Base-by-base conservation (phyloP, 2,329 filamentous ascomycete genomes). In the Ophiostoma novo-ulmi region DNA sequence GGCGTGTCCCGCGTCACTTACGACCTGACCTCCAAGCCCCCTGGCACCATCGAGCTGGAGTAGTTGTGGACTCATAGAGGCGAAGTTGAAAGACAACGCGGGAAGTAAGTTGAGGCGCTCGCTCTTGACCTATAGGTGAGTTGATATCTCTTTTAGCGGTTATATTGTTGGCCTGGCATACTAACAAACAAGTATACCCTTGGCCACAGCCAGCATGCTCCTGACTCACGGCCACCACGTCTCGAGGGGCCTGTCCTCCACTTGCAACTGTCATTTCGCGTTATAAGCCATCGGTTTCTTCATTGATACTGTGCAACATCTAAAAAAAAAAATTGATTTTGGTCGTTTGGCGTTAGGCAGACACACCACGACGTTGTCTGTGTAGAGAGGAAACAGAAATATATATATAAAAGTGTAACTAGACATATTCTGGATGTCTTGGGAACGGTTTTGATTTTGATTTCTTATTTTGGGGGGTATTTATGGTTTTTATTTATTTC, bases 1-100 rank as follows among this genome's bases (percentile, higher is more conserved):
- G 91, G 91, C 13, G 87, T 94, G 22, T 87, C 87, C 75, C 82
- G 90, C 52, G 91, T 94, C 52, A 82, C 87, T 17, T 93, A 92
- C 76, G 89, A 93, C 76, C 78, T 82, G 69, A 83, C 81, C 73
- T 84, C 84, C 81, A 82, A 86, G 80, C 84, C 88, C 70, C 88
- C 88, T 61, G 87, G 85, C 71, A 91, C 89, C 1, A 91, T 91
- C 76, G 89, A 91, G 82, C 85, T 91, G 83, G 73, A 75, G 72
- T 75, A 70, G 68, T 61, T 17, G 36, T 35, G 31, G 10, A 13
- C n/a, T 14, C 2, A 5, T 10, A 48, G 35, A 66, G 38, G 38
- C 38, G 11, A 6, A 48, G 44, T 48, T 48, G 44, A 48, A 13
- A 39, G 26, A 67, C 64, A n/a, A 67, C 22, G 13, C 22, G 31